A percentile compares a stretch with the other conserved stretches of the same genome.
Conservation (phyloP, 192 early-diverging fungal genomes). For the Gaertneriomyces semiglobifer region DNA sequence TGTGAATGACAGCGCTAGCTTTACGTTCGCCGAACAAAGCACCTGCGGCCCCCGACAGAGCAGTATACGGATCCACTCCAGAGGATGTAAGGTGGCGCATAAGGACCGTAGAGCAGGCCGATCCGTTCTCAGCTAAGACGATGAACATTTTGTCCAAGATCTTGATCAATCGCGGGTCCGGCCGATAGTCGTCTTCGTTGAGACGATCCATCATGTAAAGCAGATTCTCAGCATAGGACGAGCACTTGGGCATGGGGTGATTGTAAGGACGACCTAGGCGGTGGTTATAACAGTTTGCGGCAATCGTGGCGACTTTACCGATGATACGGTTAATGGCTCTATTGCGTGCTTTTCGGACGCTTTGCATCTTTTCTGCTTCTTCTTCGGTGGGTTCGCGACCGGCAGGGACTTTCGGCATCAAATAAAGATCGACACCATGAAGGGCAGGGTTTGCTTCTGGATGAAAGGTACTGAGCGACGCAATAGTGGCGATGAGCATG, state of each 20-base stretch:
- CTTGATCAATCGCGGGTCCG: slow-evolving; percentile 40
- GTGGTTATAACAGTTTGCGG: slow-evolving; percentile 60
- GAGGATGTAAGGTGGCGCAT: slow-evolving; percentile 66
- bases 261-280: slow-evolving; percentile 52
- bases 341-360: slow-evolving; percentile 38
- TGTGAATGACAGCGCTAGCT: slow-evolving; percentile 50
- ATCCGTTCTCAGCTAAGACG: slow-evolving; percentile 49
- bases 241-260: slow-evolving; percentile 38
- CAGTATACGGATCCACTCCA: slow-evolving; percentile 64
- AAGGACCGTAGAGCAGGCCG: slow-evolving; percentile 54
- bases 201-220: slow-evolving; percentile 50
- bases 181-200: slow-evolving; percentile 46
- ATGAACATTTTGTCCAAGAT: slow-evolving; percentile 53
- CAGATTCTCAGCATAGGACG: slow-evolving; percentile 44
- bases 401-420: slow-evolving; percentile 34
- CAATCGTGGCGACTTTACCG: slow-evolving; percentile 64
- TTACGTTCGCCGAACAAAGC: slow-evolving; percentile 66
- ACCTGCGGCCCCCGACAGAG: slow-evolving; percentile 56
- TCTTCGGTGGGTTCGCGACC: slow-evolving; percentile 16
- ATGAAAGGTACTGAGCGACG: slow-evolving; percentile 63
- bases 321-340: slow-evolving; percentile 59
- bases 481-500: slow-evolving; percentile 60
- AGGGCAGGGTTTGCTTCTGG: slow-evolving; percentile 69
- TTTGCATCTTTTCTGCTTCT: slow-evolving; percentile 23
- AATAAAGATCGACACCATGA: slow-evolving; percentile 47